Percentiles rank a stretch among this genome's conserved stretches.
Conservation (phyloP, 2,329 filamentous ascomycete genomes). For the Cytospora leucostoma region DNA sequence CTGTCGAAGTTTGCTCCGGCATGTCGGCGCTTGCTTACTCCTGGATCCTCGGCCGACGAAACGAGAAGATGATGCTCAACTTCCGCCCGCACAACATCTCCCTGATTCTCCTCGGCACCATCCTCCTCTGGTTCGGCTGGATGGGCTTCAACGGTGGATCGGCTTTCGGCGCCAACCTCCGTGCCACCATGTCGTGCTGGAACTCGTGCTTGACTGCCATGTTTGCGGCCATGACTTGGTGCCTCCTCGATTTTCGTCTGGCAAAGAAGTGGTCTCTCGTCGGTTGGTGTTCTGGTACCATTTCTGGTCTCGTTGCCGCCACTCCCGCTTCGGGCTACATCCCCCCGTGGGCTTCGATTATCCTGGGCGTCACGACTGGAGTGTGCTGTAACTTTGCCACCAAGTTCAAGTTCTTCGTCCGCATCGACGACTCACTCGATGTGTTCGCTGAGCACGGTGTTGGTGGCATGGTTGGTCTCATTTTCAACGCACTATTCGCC, state of each 20-base stretch:
- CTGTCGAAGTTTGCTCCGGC: slow-evolving; percentile 95
- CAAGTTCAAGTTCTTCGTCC: slow-evolving; percentile 64
- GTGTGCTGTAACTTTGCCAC: slow-evolving; percentile 69
- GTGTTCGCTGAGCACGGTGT: slow-evolving; percentile 72
- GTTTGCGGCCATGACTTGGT: slow-evolving; percentile 92
- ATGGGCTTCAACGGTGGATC: slow-evolving; percentile 98
- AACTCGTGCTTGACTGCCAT: slow-evolving; percentile 93
- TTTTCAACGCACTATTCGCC: slow-evolving; percentile 75
- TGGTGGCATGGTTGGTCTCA: slow-evolving; percentile 67
- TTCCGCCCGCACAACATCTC: slow-evolving; percentile 99
- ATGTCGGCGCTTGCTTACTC: slow-evolving; percentile 93
- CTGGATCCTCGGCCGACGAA: slow-evolving; percentile 89
- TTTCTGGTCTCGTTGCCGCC: slow-evolving; percentile 70
- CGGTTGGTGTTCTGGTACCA: slow-evolving; percentile 71
- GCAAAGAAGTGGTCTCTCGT: slow-evolving; percentile 90
- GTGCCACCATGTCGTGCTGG: slow-evolving; percentile 96
- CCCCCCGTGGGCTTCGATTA: slow-evolving; percentile 66
- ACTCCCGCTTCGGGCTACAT: slow-evolving; percentile 71
- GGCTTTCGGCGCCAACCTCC: slow-evolving; percentile 88
- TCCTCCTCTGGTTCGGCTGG: slow-evolving; percentile 98
- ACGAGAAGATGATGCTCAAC: slow-evolving; percentile 99
- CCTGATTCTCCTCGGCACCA: slow-evolving; percentile 90
- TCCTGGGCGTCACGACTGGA: slow-evolving; percentile 67
- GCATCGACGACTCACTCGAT: slow-evolving; percentile 71
- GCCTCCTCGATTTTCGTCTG: slow-evolving; percentile 90